Percentiles rank a stretch among this genome's conserved stretches.
Evolutionary conservation across 2,329 filamentous ascomycete genomes (phyloP).

Genomic region (Juglanconis juglandina): DNA sequence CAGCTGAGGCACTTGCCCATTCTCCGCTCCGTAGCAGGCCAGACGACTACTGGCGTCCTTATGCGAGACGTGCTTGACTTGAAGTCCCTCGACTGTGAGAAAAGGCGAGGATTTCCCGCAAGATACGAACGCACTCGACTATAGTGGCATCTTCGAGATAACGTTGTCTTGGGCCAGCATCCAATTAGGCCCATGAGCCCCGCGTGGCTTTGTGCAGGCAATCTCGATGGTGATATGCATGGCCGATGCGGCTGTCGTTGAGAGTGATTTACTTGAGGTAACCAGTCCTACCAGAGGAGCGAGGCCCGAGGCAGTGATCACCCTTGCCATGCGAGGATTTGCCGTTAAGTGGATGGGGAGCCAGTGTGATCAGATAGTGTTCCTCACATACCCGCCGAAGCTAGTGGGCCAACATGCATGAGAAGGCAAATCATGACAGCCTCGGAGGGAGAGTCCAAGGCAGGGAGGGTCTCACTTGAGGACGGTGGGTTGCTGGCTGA

Average conservation of each 20-base stretch:
- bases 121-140: neutral
- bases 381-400: slow-evolving; percentile 27
- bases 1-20: neutral
- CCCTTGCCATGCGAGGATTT: neutral
- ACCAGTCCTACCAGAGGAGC: neutral
- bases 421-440: slow-evolving; percentile 2
- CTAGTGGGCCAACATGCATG: slow-evolving; percentile 25
- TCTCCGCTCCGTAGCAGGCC: neutral
- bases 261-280: neutral
- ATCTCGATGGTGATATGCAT: slow-evolving; percentile 1
- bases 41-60: neutral
- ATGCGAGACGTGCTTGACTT: no score
- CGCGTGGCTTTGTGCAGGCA: slow-evolving; percentile 5
- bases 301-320: neutral
- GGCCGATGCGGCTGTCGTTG: neutral
- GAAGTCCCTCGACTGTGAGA: no score
- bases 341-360: neutral
- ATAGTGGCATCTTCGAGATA: neutral
- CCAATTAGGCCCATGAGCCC: slow-evolving; percentile 1
- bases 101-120: neutral
- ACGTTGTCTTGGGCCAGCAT: neutral
- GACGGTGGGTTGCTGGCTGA: neutral
- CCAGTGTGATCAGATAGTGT: slow-evolving; percentile 16
- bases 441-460: neutral
- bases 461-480: slow-evolving; percentile 3